Evolutionary conservation across 768 basidiomycete species (phyloP), one percentile per base, ranked within the genome.

Genomic region (Arthromyces matolae): DNA sequence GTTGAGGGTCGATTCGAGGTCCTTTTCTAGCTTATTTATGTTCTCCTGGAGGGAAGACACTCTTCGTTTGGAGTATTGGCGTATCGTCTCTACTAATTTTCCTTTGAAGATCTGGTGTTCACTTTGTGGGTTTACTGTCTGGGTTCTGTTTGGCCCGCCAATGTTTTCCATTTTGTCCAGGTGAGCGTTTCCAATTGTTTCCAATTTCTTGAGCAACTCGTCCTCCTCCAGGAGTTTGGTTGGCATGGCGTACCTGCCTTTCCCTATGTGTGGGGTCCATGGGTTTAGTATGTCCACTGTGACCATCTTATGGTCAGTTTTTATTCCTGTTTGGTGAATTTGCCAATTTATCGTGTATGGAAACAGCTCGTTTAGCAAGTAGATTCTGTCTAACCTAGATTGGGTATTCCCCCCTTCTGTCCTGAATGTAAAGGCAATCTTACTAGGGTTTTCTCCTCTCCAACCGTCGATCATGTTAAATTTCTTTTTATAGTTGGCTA

Each of bases 301-400:
- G 7, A 45, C 33, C 28, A 52, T 28, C 9, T 41, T 23, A 32
- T 52, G 45, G 45, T 52, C 50, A 24, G 43, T 52, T 8, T 23
- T 46, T 29, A 42, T 40, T 8, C 40, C 45, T 24, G 28, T 22
- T 6, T 19, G 5, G 19, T n/a, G 8, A 13, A 52, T 52, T 33
- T 39, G 19, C 50, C 50, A 52, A 22, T 52, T 13, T 10, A 24
- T 28, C 24, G 18, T 42, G 40, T 28, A 52, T 27, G 13, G 16
- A 5, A 39, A 20, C 23, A 41, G 28, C 4, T 25, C 22, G 14
- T 54, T 24, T 8, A 51, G 58, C 0, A 62, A 22, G 36, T 72
- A 72, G 32, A 72, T 71, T 16, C 67, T 31, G 54, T 73, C 71
- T 9, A 73, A 60, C 8, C 68, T 34, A 1, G 70, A 69, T 29